Conservation (phyloP, 2,329 filamentous ascomycete genomes). For the Ophiostoma angusticollis region DNA sequence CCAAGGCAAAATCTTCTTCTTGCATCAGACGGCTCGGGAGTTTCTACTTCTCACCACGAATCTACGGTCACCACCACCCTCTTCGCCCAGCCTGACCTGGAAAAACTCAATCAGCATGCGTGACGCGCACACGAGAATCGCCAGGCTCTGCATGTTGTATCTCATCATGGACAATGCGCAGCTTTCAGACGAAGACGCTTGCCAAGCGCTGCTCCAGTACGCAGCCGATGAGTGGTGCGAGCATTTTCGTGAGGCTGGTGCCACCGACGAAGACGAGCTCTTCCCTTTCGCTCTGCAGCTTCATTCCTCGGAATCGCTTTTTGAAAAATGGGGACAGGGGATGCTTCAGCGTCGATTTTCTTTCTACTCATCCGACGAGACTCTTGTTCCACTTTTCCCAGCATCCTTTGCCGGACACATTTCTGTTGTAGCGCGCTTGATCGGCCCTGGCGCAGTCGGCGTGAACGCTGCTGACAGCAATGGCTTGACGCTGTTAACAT, state of each 20-base stretch:
- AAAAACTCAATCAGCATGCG: constrained; percentile 12
- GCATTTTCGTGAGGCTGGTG: constrained; percentile 14
- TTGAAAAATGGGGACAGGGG: constrained; percentile 9
- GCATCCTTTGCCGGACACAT: constrained; percentile 13
- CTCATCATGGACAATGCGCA: constrained; percentile 11
- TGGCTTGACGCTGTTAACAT: neutral
- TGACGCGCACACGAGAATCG: constrained; percentile 15
- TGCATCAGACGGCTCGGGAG: constrained; percentile 22
- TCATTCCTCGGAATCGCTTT: constrained; percentile 9
- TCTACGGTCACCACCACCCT: neutral
- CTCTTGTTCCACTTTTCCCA: too few species aligned
- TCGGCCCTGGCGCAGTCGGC: neutral
- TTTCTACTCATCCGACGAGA: constrained; percentile 2
- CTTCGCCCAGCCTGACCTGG: constrained; percentile 10
- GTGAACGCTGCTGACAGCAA: neutral
- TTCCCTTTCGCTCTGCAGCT: constrained; percentile 8
- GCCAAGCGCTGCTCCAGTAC: constrained; percentile 14
- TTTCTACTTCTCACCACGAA: constrained; percentile 18
- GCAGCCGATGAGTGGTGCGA: constrained; percentile 14
- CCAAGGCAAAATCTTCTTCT: constrained; percentile 18
- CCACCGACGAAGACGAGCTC: constrained; percentile 7
- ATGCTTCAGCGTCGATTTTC: too few species aligned
- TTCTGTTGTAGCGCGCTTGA: constrained; percentile 1
- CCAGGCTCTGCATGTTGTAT: constrained; percentile 15
- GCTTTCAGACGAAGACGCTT: neutral